These are phyloP conservation scores for Bruguiera parviflora DNA, from an alignment of 345 rosid species.

Conservation along the genomic window DNA sequence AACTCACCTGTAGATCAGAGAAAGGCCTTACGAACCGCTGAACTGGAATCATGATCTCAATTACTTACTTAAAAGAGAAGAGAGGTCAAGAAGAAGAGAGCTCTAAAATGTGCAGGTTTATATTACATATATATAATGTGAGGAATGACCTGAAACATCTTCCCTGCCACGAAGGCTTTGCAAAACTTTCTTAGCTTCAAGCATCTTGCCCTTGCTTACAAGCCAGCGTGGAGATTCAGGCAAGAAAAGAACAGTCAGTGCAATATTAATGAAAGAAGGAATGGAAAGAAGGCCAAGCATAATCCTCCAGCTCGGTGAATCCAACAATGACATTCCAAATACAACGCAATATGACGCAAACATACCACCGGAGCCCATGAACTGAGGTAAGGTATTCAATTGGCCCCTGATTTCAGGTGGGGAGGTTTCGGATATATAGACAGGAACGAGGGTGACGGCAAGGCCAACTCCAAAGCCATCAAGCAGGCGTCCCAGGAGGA, in stretches of 20 bases:
- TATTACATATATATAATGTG: background rate
- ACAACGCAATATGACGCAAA: constrained; percentile 41
- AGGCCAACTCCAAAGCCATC: constrained; percentile 46
- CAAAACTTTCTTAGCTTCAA: constrained; percentile 33
- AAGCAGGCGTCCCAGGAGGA: constrained; percentile 36
- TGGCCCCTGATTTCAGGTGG: constrained; percentile 45
- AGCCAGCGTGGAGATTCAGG: constrained; percentile 53
- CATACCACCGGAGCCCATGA: constrained; percentile 45
- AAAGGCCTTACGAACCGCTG: background rate
- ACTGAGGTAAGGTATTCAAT: constrained; percentile 45
- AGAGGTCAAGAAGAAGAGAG: no score
- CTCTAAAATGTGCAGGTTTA: background rate
- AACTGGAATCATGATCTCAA: background rate
- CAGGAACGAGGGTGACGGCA: constrained; percentile 43
- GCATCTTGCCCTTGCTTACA: constrained; percentile 42
- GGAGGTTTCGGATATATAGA: constrained; percentile 47
- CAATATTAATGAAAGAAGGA: constrained; percentile 31
- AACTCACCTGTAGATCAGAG: constrained; percentile 33
- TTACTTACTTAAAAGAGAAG: no score
- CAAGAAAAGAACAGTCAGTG: constrained; percentile 32
- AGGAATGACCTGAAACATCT: constrained; percentile 37
- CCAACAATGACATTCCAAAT: constrained; percentile 39
- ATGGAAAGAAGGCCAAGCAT: constrained; percentile 48
- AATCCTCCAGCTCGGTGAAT: constrained; percentile 43
- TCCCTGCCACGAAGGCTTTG: constrained; percentile 38